phyloP scores from a whole-genome alignment of 2,329 filamentous ascomycete genomes.

The Phialophora macrospora region DNA sequence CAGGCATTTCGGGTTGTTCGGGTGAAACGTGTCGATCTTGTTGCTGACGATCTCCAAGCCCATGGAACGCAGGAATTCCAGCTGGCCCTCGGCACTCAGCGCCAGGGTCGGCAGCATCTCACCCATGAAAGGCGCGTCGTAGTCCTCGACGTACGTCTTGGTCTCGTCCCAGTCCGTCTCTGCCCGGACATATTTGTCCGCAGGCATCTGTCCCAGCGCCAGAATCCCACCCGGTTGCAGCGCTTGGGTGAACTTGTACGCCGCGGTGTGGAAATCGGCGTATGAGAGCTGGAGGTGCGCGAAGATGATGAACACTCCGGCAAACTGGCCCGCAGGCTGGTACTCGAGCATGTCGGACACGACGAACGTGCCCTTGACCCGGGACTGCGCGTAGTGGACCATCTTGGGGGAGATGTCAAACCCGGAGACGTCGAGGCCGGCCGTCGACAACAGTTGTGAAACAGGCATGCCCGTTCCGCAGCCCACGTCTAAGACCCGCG shows the following conservation, averaged over 20 bases:
- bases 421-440: conserved; percentile 41
- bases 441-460: conserved; percentile 39
- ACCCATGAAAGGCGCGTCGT: conserved; percentile 38
- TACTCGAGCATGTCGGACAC: conserved; percentile 41
- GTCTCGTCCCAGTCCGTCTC: conserved; percentile 34
- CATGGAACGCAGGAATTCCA: conserved; percentile 36
- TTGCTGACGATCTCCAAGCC: conserved; percentile 39
- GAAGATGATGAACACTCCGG: conserved; percentile 43
- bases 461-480: conserved; percentile 45
- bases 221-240: conserved; percentile 40
- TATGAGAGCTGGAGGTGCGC: conserved; percentile 41
- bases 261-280: conserved; percentile 39
- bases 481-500: conserved; percentile 42
- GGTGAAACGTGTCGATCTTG: conserved; percentile 37
- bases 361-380: conserved; percentile 35
- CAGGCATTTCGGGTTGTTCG: conserved; percentile 34
- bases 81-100: conserved; percentile 37
- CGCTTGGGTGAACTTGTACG: conserved; percentile 37
- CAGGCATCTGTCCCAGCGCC: conserved; percentile 41
- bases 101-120: conserved; percentile 36
- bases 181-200: conserved; percentile 37
- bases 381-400: conserved; percentile 39
- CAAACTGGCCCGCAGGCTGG: conserved; percentile 36
- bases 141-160: conserved; percentile 41
- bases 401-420: conserved; percentile 43